Percentiles rank a stretch among this genome's conserved stretches.
Conservation (phyloP, 2,329 filamentous ascomycete species). For the Cladosporium phlei region DNA sequence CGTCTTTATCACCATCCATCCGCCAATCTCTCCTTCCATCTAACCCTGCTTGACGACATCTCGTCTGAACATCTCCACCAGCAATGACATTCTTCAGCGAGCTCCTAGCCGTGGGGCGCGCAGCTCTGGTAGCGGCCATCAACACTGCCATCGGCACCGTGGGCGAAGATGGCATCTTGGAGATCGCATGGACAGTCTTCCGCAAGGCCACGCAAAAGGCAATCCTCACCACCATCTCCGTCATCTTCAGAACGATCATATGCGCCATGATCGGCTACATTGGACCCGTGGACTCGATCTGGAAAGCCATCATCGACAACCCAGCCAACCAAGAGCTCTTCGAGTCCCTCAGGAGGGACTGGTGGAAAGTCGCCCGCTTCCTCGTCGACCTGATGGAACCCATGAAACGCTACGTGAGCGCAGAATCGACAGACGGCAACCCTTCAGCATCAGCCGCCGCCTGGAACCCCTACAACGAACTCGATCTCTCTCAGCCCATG, state of each 20-base stretch:
- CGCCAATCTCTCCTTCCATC: too few relatives aligned
- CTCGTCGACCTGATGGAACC: slow-evolving; percentile 7
- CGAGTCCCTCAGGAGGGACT: background rate
- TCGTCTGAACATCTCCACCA: too few relatives aligned
- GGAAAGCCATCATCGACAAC: slow-evolving; percentile 7
- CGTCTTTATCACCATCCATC: too few relatives aligned
- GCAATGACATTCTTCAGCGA: too few relatives aligned
- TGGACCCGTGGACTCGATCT: slow-evolving; percentile 5
- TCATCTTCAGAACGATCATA: slow-evolving; percentile 2
- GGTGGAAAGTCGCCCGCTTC: slow-evolving; percentile 6
- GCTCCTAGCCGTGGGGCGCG: too few relatives aligned
- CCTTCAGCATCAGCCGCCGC: background rate
- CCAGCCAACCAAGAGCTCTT: slow-evolving; percentile 8
- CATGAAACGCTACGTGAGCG: slow-evolving; percentile 7
- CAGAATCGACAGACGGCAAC: slow-evolving; percentile 3
- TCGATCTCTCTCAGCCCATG: slow-evolving; percentile 1
- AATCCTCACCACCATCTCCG: background rate
- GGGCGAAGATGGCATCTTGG: slow-evolving; percentile 1
- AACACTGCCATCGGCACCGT: background rate
- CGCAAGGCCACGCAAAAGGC: slow-evolving; percentile 3
- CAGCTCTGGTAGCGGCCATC: too few relatives aligned
- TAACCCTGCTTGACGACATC: too few relatives aligned
- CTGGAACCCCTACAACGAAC: slow-evolving; percentile 9
- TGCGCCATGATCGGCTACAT: slow-evolving; percentile 7
- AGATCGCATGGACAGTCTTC: slow-evolving; percentile 6